Conservation (phyloP, 1,284 basidiomycete genomes). For the Phellinidium pouzarii region DNA sequence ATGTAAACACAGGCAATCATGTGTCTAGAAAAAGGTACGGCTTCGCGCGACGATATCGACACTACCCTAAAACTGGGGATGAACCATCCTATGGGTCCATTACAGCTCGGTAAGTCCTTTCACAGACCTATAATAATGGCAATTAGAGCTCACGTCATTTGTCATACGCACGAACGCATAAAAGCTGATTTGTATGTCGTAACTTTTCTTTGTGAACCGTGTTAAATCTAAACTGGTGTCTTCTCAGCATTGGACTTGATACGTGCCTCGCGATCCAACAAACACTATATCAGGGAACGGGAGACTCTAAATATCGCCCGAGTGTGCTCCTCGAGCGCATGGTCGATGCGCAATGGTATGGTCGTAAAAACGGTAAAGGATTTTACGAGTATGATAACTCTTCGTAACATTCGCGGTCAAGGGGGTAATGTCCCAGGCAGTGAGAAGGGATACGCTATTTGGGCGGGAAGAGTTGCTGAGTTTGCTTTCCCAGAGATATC, state of each 20-base stretch:
- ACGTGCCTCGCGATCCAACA: slow-evolving; percentile 89
- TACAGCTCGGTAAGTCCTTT: slow-evolving; percentile 60
- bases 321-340: slow-evolving; percentile 86
- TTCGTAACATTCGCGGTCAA: not conserved
- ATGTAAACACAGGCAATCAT: slow-evolving; percentile 72
- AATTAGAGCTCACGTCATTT: not conserved
- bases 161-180: slow-evolving; percentile 1
- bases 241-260: slow-evolving; percentile 81
- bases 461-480: not conserved
- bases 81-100: slow-evolving; percentile 93
- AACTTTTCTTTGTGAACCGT: slow-evolving; percentile 13
- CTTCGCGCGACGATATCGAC: slow-evolving; percentile 92
- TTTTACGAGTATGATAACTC: slow-evolving; percentile 72
- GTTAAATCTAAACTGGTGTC: slow-evolving; percentile 4
- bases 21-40: slow-evolving; percentile 85
- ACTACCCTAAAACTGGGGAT: slow-evolving; percentile 90
- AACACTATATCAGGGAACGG: slow-evolving; percentile 82
- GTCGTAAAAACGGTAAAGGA: slow-evolving; percentile 86
- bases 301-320: slow-evolving; percentile 96
- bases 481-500: not conserved
- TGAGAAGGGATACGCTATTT: not conserved
- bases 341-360: slow-evolving; percentile 95
- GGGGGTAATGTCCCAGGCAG: not conserved
- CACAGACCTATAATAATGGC: not conserved
- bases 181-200: slow-evolving; percentile 71